These are phyloP conservation scores for Aspergillus ibericus DNA, from an alignment of 2,329 filamentous ascomycete species.

Conservation along the genomic window DNA sequence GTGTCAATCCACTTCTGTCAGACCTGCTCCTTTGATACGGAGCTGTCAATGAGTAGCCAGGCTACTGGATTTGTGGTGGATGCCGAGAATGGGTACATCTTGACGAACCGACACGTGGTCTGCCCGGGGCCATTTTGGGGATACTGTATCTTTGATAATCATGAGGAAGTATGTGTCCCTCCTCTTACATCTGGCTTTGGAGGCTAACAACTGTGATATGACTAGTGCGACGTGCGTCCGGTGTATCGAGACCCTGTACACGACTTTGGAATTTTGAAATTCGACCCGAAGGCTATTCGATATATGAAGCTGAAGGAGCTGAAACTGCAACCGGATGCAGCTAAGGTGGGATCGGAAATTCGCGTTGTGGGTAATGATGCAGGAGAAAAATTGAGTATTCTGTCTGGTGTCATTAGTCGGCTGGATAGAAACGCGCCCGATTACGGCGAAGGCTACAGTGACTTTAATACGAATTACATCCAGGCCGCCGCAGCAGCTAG, in stretches of 20 bases:
- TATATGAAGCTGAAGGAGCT: conserved; percentile 90
- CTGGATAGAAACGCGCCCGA: conserved; percentile 95
- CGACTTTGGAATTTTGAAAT: conserved; percentile 95
- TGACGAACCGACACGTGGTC: conserved; percentile 91
- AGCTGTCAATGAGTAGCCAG: conserved; percentile 87
- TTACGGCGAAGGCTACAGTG: conserved; percentile 95
- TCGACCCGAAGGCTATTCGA: conserved; percentile 93
- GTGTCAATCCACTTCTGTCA: conserved; percentile 99
- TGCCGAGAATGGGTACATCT: conserved; percentile 83
- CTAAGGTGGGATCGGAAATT: conserved; percentile 86
- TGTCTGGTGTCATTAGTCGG: conserved; percentile 95
- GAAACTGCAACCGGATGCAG: conserved; percentile 78
- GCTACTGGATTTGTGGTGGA: conserved; percentile 98
- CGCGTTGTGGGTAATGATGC: conserved; percentile 98
- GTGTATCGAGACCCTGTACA: conserved; percentile 98
- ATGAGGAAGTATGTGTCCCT: conserved; percentile 65
- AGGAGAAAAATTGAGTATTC: conserved; percentile 95
- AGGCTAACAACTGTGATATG: not conserved
- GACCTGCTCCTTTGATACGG: conserved; percentile 97
- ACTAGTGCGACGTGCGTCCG: conserved; percentile 86
- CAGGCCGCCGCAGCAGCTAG: conserved; percentile 96
- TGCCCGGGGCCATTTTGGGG: conserved; percentile 96
- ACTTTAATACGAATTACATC: conserved; percentile 96
- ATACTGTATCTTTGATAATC: conserved; percentile 97
- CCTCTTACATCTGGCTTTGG: not conserved